phyloP scores from a whole-genome alignment of 2,329 filamentous ascomycete genomes.

The Fusarium cicatricum region DNA sequence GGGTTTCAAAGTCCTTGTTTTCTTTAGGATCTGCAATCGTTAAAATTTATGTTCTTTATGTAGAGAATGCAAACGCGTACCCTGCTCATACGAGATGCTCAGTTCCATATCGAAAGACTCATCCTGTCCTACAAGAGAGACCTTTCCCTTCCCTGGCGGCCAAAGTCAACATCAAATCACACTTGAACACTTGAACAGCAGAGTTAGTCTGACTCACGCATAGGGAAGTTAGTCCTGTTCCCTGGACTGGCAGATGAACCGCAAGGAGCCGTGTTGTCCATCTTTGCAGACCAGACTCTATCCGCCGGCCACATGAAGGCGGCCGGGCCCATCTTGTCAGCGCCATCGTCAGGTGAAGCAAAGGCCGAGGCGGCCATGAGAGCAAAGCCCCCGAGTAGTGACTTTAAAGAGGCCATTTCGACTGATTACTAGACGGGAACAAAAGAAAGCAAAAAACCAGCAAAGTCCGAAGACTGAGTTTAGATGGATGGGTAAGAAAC shows the following conservation, averaged over 20 bases:
- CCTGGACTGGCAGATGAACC: slow-evolving; percentile 57
- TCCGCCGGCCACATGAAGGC: slow-evolving; percentile 70
- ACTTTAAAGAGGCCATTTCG: slow-evolving; percentile 31
- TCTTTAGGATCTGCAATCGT: slow-evolving; percentile 48
- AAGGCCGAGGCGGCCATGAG: slow-evolving; percentile 15
- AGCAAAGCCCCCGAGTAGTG: slow-evolving; percentile 28
- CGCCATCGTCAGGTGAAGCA: slow-evolving; percentile 16
- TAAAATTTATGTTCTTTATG: not conserved
- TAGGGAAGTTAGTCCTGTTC: slow-evolving; percentile 64
- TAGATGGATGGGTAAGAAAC: not conserved
- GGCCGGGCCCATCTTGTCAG: slow-evolving; percentile 57
- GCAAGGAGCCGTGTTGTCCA: slow-evolving; percentile 66
- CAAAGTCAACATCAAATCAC: not conserved
- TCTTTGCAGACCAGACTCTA: slow-evolving; percentile 60
- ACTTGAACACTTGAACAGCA: not conserved
- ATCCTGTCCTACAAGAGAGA: slow-evolving; percentile 64
- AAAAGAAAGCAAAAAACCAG: not conserved
- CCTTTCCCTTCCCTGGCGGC: slow-evolving; percentile 58
- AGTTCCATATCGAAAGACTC: slow-evolving; percentile 63
- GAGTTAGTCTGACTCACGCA: slow-evolving; percentile 50
- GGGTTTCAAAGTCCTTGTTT: slow-evolving; percentile 51
- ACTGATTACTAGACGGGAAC: no score
- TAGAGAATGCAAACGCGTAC: slow-evolving; percentile 44
- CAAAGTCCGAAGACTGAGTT: no score
- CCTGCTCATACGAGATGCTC: slow-evolving; percentile 59